Conservation (phyloP, 1,139 yeast genomes). For the Trichomonascaceae sp. region DNA sequence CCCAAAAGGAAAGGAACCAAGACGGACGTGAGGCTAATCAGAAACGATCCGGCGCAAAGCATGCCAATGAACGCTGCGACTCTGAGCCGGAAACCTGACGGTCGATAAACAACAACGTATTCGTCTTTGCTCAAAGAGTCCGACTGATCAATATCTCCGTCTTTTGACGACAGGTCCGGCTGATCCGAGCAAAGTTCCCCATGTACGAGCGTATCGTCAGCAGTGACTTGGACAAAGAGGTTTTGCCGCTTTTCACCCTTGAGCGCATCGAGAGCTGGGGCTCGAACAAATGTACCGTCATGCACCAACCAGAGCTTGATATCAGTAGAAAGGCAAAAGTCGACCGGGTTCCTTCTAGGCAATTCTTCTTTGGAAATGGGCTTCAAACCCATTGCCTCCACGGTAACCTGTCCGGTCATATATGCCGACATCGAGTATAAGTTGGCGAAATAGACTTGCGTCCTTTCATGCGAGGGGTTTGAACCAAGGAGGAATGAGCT, state of each 20-base stretch:
- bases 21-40: too few relatives aligned
- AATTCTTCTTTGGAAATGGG: too few relatives aligned
- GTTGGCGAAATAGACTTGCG: slow-evolving; percentile 48
- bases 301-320: slow-evolving; percentile 27
- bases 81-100: slow-evolving; percentile 59
- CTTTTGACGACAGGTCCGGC: too few relatives aligned
- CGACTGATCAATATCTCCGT: too few relatives aligned
- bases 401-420: slow-evolving; percentile 29
- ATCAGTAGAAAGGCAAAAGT: too few relatives aligned
- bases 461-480: slow-evolving; percentile 67
- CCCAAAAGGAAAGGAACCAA: too few relatives aligned
- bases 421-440: too few relatives aligned
- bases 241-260: slow-evolving; percentile 43
- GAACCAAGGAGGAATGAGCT: slow-evolving; percentile 66
- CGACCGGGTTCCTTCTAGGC: too few relatives aligned
- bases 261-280: slow-evolving; percentile 70
- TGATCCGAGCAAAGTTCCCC: background rate
- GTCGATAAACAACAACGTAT: slow-evolving; percentile 73
- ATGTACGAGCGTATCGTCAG: slow-evolving; percentile 39
- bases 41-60: too few relatives aligned
- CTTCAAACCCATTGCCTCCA: slow-evolving; percentile 43
- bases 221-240: slow-evolving; percentile 73
- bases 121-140: too few relatives aligned
- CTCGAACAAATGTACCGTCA: slow-evolving; percentile 73
- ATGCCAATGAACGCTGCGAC: too few relatives aligned